These are phyloP conservation scores for Mycena rebaudengoi DNA, from an alignment of 768 basidiomycete species.

Conservation along the genomic window DNA sequence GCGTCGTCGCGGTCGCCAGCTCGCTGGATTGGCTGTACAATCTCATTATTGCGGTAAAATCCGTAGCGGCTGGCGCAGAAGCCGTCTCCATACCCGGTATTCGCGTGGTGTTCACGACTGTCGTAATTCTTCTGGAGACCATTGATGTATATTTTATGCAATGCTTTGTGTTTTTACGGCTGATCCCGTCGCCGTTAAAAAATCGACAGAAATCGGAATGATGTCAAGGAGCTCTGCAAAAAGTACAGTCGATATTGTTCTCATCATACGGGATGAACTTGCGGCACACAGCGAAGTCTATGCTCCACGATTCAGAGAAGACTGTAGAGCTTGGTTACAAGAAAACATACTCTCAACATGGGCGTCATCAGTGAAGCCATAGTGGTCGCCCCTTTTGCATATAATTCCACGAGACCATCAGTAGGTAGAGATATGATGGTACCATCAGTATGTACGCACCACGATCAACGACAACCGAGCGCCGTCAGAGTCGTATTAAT, in stretches of 20 bases:
- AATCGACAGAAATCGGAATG: slow-evolving; percentile 3
- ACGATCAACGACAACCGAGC: too few relatives aligned
- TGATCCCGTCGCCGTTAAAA: background rate
- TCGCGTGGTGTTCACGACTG: background rate
- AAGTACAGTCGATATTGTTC: background rate
- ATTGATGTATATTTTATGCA: background rate
- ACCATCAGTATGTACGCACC: too few relatives aligned
- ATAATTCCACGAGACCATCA: too few relatives aligned
- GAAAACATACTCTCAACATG: too few relatives aligned
- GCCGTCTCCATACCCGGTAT: background rate
- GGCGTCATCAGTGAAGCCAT: too few relatives aligned
- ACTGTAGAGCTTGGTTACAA: too few relatives aligned
- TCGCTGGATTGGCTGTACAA: slow-evolving; percentile 8
- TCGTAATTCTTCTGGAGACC: slow-evolving; percentile 5
- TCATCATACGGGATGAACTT: background rate
- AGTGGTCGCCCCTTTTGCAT: too few relatives aligned
- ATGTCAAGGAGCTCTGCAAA: background rate
- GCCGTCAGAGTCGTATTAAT: too few relatives aligned
- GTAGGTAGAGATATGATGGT: too few relatives aligned
- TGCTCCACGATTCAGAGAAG: background rate
- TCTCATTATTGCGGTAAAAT: slow-evolving; percentile 1
- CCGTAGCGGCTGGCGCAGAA: slow-evolving; percentile 1
- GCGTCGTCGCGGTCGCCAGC: too few relatives aligned
- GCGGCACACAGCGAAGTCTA: background rate
- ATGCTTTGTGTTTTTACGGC: background rate